Conservation (phyloP, 1,139 yeast genomes). For the Zhuliangozyma blackwelliae region DNA sequence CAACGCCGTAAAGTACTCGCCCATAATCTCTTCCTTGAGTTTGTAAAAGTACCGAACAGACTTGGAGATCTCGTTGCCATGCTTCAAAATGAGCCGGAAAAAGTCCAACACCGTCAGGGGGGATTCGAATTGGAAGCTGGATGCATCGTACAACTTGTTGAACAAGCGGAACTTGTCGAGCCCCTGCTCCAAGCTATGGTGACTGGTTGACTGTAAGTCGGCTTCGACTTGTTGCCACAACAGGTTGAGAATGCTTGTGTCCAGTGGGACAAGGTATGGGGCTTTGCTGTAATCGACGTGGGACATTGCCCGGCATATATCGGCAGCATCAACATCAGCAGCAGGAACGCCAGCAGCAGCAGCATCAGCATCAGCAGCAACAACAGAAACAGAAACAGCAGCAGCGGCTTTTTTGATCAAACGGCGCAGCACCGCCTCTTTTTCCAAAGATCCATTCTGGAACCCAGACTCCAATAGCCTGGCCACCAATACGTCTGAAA, state of each 20-base stretch:
- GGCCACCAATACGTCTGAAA: conserved; percentile 10
- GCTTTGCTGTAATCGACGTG: conserved; percentile 2
- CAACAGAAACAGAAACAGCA: too few species aligned
- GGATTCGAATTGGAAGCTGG: conserved; percentile 4
- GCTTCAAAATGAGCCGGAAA: conserved; percentile 16
- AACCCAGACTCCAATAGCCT: conserved; percentile 18
- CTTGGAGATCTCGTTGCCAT: conserved; percentile 20
- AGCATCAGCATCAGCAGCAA: too few species aligned
- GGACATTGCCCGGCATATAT: conserved; percentile 8
- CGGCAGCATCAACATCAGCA: conserved; percentile 6
- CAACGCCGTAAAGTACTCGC: conserved; percentile 26
- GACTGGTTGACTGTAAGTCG: conserved; percentile 25
- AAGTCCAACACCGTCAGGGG: conserved; percentile 12
- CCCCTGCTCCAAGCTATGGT: conserved; percentile 20
- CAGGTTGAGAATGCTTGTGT: conserved; percentile 5
- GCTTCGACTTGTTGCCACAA: conserved; percentile 18
- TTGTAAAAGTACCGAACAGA: conserved; percentile 38
- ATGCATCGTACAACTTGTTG: conserved; percentile 16
- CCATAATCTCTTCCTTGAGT: conserved; percentile 34
- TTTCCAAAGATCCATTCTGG: conserved; percentile 1
- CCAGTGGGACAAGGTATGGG: conserved; percentile 1
- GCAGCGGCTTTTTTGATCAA: neutral
- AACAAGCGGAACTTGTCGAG: conserved; percentile 33
- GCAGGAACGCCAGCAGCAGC: too few species aligned
- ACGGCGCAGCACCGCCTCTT: neutral